phyloP scores from a whole-genome alignment of 768 basidiomycete species.

The Suillus tomentosus region DNA sequence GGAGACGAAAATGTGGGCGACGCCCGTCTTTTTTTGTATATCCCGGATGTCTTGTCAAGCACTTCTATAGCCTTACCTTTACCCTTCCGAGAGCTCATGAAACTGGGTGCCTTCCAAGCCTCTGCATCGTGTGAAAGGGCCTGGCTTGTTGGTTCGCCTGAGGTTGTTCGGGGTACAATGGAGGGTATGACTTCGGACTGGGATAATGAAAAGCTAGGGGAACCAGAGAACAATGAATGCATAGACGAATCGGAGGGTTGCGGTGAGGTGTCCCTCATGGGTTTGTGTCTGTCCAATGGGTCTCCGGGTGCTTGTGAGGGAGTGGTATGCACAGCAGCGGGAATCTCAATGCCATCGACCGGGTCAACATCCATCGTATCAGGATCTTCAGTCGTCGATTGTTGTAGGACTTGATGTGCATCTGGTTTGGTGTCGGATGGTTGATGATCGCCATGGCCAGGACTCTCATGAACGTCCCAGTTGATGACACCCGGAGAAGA shows the following conservation, averaged over 20 bases:
- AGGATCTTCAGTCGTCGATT: background rate
- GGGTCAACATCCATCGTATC: background rate
- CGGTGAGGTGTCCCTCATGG: background rate
- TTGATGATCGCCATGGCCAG: background rate
- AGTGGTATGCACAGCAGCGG: slow-evolving; percentile 4
- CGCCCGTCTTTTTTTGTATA: slow-evolving; percentile 5
- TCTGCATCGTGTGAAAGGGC: slow-evolving; percentile 26
- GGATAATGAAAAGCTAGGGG: slow-evolving; percentile 4
- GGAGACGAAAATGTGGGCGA: slow-evolving; percentile 14
- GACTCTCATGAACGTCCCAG: background rate
- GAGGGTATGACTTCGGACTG: background rate
- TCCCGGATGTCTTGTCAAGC: background rate
- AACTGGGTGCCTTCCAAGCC: slow-evolving; percentile 36
- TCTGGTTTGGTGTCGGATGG: background rate
- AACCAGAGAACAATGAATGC: slow-evolving; percentile 32
- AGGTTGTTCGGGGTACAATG: background rate
- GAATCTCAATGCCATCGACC: slow-evolving; percentile 12
- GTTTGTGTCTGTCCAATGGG: background rate
- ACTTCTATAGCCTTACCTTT: slow-evolving; percentile 6
- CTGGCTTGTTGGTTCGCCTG: slow-evolving; percentile 1
- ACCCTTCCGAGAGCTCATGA: slow-evolving; percentile 23
- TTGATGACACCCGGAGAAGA: background rate
- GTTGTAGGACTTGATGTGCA: background rate
- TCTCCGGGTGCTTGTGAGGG: background rate
- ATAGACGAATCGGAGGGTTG: slow-evolving; percentile 18